These are phyloP conservation scores for Triticum aestivum DNA, from an alignment of 176 grass and related monocot genomes.

Conservation along the genomic window IWGSC_CS_RefSeq_v2.1 NC_057808.1:338085813-338086312, in stretches of 20 bases:
- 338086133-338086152: neutral
- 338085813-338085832: neutral
- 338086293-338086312: conserved; percentile 53
- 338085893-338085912: neutral
- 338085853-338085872: neutral
- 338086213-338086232: neutral
- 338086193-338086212: neutral
- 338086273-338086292: conserved; percentile 41
- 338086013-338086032: neutral
- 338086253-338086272: neutral
- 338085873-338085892: neutral
- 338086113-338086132: neutral
- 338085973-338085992: neutral
- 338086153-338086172: neutral
- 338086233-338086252: neutral
- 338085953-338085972: too few relatives aligned
- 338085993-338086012: neutral
- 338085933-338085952: neutral
- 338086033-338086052: neutral
- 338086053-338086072: neutral
- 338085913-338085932: neutral
- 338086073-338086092: neutral
- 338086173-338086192: neutral
- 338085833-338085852: neutral
- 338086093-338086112: neutral